These are phyloP conservation scores for Datura wrightii DNA, from an alignment of 257 asterid species.

Conservation along the genomic window DNA sequence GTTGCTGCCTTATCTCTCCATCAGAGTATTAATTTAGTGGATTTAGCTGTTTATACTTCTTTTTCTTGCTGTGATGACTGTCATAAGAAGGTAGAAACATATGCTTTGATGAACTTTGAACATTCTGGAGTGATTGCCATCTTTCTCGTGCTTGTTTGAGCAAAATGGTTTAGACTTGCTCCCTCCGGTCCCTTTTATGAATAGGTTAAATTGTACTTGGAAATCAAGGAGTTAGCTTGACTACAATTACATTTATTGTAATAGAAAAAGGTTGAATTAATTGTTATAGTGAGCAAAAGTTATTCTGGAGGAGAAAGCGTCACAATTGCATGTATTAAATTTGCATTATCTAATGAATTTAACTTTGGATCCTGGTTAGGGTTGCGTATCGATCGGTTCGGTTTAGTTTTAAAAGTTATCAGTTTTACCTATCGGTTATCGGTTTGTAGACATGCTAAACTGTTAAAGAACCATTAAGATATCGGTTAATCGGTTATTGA, in stretches of 20 bases:
- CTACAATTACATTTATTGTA: neutral
- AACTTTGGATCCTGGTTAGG: neutral
- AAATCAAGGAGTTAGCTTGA: constrained; percentile 7
- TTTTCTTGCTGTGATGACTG: constrained; percentile 19
- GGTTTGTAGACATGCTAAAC: too few species aligned
- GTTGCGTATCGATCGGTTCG: too few species aligned
- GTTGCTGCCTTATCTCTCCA: constrained; percentile 34
- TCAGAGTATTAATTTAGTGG: neutral
- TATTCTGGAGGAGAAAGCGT: neutral
- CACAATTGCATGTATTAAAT: constrained; percentile 11
- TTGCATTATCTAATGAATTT: neutral
- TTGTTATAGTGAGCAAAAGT: neutral
- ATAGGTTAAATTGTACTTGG: neutral
- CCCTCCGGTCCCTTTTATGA: neutral
- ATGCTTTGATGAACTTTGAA: neutral
- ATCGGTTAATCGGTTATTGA: too few species aligned
- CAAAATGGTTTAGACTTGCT: constrained; percentile 19
- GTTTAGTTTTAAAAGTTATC: too few species aligned
- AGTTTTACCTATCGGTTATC: too few species aligned
- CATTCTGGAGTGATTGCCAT: neutral
- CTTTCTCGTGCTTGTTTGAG: constrained; percentile 2
- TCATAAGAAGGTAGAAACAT: neutral
- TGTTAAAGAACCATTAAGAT: too few species aligned
- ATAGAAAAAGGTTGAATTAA: neutral
- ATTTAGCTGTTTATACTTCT: neutral